Percentiles rank a stretch among this genome's conserved stretches.
Evolutionary conservation across 1,284 basidiomycete genomes (phyloP).

Genomic region (Fomitiporia mediterranea): DNA sequence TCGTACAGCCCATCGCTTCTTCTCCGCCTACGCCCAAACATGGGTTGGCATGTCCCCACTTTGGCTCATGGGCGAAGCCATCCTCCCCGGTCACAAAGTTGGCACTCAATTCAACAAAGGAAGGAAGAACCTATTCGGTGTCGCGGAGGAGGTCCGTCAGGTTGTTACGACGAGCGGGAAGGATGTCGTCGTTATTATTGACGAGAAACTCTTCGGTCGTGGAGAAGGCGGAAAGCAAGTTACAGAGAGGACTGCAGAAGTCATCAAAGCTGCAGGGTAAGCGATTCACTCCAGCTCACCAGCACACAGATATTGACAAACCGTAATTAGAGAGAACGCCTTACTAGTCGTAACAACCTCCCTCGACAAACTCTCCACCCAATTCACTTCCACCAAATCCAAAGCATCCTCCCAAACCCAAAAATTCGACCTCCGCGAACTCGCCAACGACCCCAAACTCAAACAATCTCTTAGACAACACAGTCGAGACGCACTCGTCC

Average conservation of each 20-base stretch:
- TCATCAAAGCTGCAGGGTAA: slow-evolving; percentile 26
- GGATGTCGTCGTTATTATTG: slow-evolving; percentile 25
- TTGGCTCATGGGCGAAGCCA: slow-evolving; percentile 26
- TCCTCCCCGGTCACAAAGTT: slow-evolving; percentile 22
- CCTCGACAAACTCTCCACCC: slow-evolving; percentile 18
- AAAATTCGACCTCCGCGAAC: slow-evolving; percentile 4
- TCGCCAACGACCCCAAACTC: slow-evolving; percentile 15
- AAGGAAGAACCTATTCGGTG: slow-evolving; percentile 17
- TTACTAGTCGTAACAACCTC: slow-evolving; percentile 25
- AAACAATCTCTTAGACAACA: slow-evolving; percentile 19
- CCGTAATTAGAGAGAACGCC: slow-evolving; percentile 21
- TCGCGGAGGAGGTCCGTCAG: slow-evolving; percentile 21
- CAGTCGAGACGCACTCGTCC: slow-evolving; percentile 23
- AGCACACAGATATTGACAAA: not conserved
- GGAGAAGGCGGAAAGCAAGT: slow-evolving; percentile 12
- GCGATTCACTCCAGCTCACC: not conserved
- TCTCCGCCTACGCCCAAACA: slow-evolving; percentile 23
- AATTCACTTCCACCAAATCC: slow-evolving; percentile 1
- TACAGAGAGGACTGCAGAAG: slow-evolving; percentile 22
- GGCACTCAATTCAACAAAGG: slow-evolving; percentile 24
- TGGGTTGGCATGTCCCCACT: slow-evolving; percentile 23
- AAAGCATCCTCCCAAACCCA: not conserved
- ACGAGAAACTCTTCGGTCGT: slow-evolving; percentile 22
- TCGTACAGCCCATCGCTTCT: slow-evolving; percentile 17
- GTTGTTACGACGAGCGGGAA: slow-evolving; percentile 18